A percentile compares a stretch with the other conserved stretches of the same genome.
Evolutionary conservation across 2,329 filamentous ascomycete species (phyloP).

Genomic region (Calycina marina): DNA sequence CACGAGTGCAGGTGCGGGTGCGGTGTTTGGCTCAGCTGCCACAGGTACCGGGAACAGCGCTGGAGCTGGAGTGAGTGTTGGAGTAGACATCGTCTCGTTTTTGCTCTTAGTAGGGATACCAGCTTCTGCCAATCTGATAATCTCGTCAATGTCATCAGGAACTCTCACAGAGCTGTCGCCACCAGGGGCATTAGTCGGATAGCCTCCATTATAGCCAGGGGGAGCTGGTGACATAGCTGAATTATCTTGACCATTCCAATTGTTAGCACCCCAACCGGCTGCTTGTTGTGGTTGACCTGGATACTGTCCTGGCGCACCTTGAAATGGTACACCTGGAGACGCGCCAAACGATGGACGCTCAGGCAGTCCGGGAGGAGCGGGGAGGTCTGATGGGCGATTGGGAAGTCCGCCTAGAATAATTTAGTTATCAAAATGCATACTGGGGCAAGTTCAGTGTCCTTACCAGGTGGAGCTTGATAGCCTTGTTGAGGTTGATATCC

Average conservation of each 20-base stretch:
- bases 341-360: constrained; percentile 44
- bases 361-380: constrained; percentile 41
- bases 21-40: constrained; percentile 6
- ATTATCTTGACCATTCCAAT: constrained; percentile 24
- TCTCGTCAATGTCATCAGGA: constrained; percentile 48
- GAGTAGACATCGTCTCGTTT: constrained; percentile 22
- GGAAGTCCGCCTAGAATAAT: constrained; percentile 28
- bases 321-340: constrained; percentile 31
- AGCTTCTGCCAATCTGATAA: constrained; percentile 50
- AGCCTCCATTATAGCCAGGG: constrained; percentile 22
- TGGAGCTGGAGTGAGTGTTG: constrained; percentile 1
- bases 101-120: constrained; percentile 36
- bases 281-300: constrained; percentile 16
- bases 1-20: constrained; percentile 24
- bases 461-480: constrained; percentile 10
- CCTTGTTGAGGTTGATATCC: constrained; percentile 17
- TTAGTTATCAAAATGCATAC: too few relatives aligned
- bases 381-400: constrained; percentile 36
- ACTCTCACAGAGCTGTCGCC: constrained; percentile 32
- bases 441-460: constrained; percentile 28
- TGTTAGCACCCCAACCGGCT: constrained; percentile 23
- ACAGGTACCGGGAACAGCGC: background rate
- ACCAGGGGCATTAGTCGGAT: constrained; percentile 27
- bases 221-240: constrained; percentile 25
- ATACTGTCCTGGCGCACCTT: constrained; percentile 29